Conservation (phyloP, 495 filamentous ascomycete genomes). For the Neurospora discreta region DNA sequence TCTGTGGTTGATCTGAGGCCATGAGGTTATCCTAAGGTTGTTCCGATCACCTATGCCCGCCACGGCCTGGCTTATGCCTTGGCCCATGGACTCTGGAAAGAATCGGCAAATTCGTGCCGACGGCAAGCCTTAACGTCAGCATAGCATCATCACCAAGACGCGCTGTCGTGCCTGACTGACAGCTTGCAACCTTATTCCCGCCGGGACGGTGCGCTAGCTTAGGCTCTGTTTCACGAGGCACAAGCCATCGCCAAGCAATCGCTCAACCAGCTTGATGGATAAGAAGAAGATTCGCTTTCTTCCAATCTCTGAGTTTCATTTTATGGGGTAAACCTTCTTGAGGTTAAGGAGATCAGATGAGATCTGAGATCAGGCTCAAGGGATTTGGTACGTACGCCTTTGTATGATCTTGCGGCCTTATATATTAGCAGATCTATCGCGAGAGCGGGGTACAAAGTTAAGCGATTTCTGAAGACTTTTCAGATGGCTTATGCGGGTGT, state of each 20-base stretch:
- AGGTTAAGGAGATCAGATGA: not conserved
- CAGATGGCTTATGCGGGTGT: not conserved
- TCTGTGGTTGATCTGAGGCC: not conserved
- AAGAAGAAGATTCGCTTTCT: not conserved
- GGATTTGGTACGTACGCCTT: not conserved
- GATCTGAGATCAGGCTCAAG: not conserved
- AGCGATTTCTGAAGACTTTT: not conserved
- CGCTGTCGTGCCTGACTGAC: not conserved
- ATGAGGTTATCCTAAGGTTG: not conserved
- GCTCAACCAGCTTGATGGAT: not conserved
- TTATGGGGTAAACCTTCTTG: not conserved
- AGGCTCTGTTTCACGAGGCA: constrained; percentile 7
- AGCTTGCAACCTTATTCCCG: not conserved
- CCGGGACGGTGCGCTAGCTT: not conserved
- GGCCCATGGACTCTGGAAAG: not conserved
- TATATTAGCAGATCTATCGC: not conserved
- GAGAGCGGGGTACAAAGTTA: not conserved
- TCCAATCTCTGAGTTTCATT: not conserved
- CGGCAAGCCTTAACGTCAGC: not conserved
- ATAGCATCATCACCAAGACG: not conserved
- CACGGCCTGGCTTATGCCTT: not conserved
- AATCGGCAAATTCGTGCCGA: not conserved
- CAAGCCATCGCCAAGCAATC: constrained; percentile 18
- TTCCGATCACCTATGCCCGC: not conserved
- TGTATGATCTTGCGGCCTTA: not conserved